phyloP scores from a whole-genome alignment of 306 rosid species.

The Lathyrus sativus region DNA sequence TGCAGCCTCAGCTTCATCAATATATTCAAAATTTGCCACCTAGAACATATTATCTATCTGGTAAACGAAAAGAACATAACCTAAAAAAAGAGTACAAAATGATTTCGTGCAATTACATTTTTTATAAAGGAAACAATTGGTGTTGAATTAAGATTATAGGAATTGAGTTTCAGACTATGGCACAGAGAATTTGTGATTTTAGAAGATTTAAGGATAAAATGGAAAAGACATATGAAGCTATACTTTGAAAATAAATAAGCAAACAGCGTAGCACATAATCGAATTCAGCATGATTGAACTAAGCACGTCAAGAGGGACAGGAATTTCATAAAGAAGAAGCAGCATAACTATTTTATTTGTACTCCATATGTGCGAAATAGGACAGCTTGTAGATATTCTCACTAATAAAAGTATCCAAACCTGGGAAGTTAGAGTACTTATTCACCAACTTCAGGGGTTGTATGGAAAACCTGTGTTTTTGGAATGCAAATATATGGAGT shows the following conservation, averaged over 20 bases:
- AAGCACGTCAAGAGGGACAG: not conserved
- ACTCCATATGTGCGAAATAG: not conserved
- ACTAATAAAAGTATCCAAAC: not conserved
- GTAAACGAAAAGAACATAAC: conserved; percentile 16
- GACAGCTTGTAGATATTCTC: not conserved
- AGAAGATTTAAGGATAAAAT: not conserved
- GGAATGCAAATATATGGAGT: not conserved
- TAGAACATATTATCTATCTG: conserved; percentile 39
- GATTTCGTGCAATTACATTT: not conserved
- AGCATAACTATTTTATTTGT: not conserved
- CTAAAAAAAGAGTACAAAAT: conserved; percentile 6
- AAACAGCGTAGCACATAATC: not conserved
- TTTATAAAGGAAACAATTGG: not conserved
- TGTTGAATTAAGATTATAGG: not conserved
- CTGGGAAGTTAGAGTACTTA: not conserved
- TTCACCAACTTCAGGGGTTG: not conserved
- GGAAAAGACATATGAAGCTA: not conserved
- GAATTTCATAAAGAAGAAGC: not conserved
- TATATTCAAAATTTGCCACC: conserved; percentile 96
- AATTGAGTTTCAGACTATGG: not conserved
- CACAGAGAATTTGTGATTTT: not conserved
- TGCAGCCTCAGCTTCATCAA: conserved; percentile 81
- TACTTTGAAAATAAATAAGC: not conserved
- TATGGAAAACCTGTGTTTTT: not conserved
- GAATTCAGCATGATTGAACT: not conserved